Percentiles rank a stretch among this genome's conserved stretches.
phyloP scores from a whole-genome alignment of 768 basidiomycete species.

The Lyophyllum semitale region DNA sequence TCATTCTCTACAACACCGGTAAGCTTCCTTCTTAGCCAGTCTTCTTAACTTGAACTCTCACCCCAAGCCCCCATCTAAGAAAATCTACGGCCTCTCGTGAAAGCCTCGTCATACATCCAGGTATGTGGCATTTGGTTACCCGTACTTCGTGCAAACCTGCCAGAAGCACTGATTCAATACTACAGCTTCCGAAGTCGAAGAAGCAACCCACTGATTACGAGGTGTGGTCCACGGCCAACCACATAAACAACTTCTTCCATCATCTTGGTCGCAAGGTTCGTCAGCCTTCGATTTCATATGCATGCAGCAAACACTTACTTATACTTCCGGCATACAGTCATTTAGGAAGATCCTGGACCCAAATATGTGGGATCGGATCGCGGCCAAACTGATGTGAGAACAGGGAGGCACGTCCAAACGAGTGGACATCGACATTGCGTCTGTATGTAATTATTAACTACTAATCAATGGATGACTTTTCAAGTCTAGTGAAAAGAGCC shows the following conservation, averaged over 20 bases:
- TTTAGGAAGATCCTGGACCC: background rate
- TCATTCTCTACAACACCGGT: slow-evolving; percentile 7
- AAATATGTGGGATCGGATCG: background rate
- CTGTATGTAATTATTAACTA: no score
- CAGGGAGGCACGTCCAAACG: no score
- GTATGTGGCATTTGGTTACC: background rate
- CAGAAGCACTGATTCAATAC: background rate
- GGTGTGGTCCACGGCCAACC: background rate
- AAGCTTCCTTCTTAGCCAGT: background rate
- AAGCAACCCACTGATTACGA: slow-evolving; percentile 1
- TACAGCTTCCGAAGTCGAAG: background rate
- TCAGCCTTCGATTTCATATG: background rate
- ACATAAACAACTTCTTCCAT: slow-evolving; percentile 9
- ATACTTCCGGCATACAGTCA: background rate
- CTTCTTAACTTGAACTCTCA: background rate
- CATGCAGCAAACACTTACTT: background rate
- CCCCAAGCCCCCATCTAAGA: background rate
- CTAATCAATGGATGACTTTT: no score
- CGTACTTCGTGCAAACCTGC: background rate
- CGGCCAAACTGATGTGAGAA: no score
- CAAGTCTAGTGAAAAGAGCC: no score
- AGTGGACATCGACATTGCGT: no score
- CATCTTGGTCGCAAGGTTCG: slow-evolving; percentile 1
- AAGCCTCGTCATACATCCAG: background rate
- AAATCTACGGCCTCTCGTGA: slow-evolving; percentile 3